phyloP scores from a whole-genome alignment of 495 filamentous ascomycete species.

The Aspergillus egyptiacus region DNA sequence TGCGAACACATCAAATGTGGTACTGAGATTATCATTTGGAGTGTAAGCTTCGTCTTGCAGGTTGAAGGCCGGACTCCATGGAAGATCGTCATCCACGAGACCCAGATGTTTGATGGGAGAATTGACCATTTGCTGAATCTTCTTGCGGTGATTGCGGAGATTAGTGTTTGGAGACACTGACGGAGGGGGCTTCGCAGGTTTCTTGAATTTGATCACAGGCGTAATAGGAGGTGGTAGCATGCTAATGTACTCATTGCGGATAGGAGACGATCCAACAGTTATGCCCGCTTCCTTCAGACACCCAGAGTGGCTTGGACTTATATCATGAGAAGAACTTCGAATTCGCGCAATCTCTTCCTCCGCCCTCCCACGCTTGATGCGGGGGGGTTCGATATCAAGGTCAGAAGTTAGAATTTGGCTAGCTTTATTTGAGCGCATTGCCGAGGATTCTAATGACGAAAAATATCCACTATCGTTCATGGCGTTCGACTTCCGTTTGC shows the following conservation, averaged over 20 bases:
- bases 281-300: constrained; percentile 37
- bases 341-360: constrained; percentile 96
- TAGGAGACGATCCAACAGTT: constrained; percentile 54
- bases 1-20: constrained; percentile 66
- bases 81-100: constrained; percentile 54
- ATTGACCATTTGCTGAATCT: constrained; percentile 79
- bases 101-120: constrained; percentile 74
- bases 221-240: constrained; percentile 77
- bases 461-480: constrained; percentile 97
- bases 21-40: constrained; percentile 41
- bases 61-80: constrained; percentile 76
- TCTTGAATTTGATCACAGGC: constrained; percentile 78
- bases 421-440: constrained; percentile 60
- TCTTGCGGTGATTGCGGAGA: constrained; percentile 83
- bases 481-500: constrained; percentile 66
- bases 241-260: constrained; percentile 47
- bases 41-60: constrained; percentile 52
- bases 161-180: constrained; percentile 94
- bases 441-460: constrained; percentile 94
- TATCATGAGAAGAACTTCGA: constrained; percentile 82
- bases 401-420: constrained; percentile 64
- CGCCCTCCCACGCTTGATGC: constrained; percentile 79
- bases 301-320: constrained; percentile 65
- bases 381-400: constrained; percentile 61
- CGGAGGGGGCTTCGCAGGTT: constrained; percentile 71